Conservation (phyloP, 257 asterid genomes). For the Jasminum sambac region DNA sequence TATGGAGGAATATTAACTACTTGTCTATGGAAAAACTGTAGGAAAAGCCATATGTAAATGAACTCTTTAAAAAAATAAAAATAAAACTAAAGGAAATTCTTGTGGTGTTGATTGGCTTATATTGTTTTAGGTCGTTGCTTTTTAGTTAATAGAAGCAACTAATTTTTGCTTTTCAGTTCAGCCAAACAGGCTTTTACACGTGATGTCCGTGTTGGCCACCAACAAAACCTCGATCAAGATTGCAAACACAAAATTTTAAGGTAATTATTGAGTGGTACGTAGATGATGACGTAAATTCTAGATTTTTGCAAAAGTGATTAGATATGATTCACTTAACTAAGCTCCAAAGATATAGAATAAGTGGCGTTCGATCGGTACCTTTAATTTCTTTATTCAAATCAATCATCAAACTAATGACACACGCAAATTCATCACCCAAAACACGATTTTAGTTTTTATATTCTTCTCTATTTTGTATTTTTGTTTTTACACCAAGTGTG, state of each 20-base stretch:
- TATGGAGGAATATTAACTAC: too few relatives aligned
- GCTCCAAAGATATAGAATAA: neutral
- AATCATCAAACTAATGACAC: neutral
- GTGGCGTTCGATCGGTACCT: slow-evolving; percentile 29
- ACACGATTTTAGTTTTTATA: slow-evolving; percentile 2
- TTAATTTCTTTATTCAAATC: slow-evolving; percentile 11
- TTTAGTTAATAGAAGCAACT: too few relatives aligned
- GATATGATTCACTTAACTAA: neutral
- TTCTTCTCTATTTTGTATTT: neutral
- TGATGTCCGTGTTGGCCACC: neutral
- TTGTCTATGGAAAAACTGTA: too few relatives aligned
- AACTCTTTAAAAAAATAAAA: too few relatives aligned
- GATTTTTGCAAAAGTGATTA: slow-evolving; percentile 24
- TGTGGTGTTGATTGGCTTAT: too few relatives aligned
- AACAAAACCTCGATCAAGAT: neutral
- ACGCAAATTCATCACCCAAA: neutral
- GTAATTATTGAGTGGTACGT: slow-evolving; percentile 3
- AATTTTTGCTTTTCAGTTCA: neutral
- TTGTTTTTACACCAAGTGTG: too few relatives aligned
- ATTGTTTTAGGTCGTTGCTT: too few relatives aligned
- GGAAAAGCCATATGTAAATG: too few relatives aligned
- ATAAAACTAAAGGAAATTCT: too few relatives aligned
- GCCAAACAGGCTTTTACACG: neutral
- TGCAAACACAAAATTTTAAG: neutral
- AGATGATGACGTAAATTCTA: slow-evolving; percentile 18